Conservation (phyloP, 768 basidiomycete genomes). For the Amanita thiersii region DNA sequence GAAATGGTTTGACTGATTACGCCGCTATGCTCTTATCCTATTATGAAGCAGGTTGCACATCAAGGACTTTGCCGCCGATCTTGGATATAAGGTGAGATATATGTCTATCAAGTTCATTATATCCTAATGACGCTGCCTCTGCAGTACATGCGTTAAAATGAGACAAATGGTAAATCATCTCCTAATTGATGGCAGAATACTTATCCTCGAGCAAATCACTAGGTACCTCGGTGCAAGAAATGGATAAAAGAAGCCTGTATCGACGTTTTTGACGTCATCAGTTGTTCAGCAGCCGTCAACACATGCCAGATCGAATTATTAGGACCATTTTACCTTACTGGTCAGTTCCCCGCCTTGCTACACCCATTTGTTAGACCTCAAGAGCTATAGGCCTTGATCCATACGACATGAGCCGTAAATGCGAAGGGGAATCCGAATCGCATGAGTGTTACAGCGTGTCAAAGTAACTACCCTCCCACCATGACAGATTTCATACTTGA, state of each 20-base stretch:
- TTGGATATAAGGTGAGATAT: constrained; percentile 35
- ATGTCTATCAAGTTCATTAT: constrained; percentile 19
- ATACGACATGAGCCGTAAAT: constrained; percentile 63
- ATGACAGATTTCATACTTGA: not conserved
- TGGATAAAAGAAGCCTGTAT: constrained; percentile 50
- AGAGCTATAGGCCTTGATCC: constrained; percentile 35
- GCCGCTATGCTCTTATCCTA: constrained; percentile 32
- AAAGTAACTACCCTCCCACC: constrained; percentile 13
- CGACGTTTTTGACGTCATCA: constrained; percentile 54
- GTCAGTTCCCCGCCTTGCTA: constrained; percentile 27
- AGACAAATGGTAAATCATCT: constrained; percentile 47
- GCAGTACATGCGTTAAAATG: constrained; percentile 46
- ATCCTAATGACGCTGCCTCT: constrained; percentile 24
- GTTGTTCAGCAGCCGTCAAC: constrained; percentile 50
- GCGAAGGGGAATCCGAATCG: constrained; percentile 37
- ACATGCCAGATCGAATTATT: constrained; percentile 54
- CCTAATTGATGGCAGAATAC: not conserved
- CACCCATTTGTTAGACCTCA: not conserved
- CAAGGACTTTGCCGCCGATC: constrained; percentile 38
- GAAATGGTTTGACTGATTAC: constrained; percentile 58
- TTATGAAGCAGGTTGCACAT: constrained; percentile 47
- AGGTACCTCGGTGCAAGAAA: constrained; percentile 61
- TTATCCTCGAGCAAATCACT: not conserved
- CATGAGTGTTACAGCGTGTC: constrained; percentile 55
- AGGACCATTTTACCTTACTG: constrained; percentile 28